Evolutionary conservation across 2,329 filamentous ascomycete genomes (phyloP), one percentile per base, ranked within the genome.

Genomic region (Colletotrichum sojae): DNA sequence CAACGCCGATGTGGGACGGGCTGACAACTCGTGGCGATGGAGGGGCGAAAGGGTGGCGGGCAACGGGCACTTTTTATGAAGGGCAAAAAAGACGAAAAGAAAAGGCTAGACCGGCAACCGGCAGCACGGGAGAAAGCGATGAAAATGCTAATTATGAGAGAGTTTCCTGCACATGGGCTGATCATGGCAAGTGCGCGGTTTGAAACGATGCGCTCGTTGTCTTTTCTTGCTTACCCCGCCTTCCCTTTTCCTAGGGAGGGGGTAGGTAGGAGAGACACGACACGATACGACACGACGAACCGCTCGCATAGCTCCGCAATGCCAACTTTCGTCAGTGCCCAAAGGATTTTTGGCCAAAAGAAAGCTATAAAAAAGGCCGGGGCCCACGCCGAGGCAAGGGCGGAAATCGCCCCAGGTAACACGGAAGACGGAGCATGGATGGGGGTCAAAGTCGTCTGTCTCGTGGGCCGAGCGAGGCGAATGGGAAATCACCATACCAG

Each of bases 111-210:
- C 13, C 40, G 40, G 12, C 15, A 13, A 2, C 5, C 40, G 13
- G 40, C 40, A 22, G 31, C 54, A 56, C 22, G 49, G 31, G 67
- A 62, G 45, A 12, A 56, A 40, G 61, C 61, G 48, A 54, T 15
- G 13, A n/a, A 43, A 59, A 46, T 56, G 13, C 43, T 36, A 54
- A 49, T 18, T 54, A 51, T 20, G 22, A 59, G 49, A 46, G 40
- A 59, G 15, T 39, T 46, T 58, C 53, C 16, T 18, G 59, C 39
- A 46, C 18, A 65, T 65, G 54, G 66, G 13, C 67, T 67, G 62
- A 67, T 69, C 49, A 66, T 25, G 31, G 66, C 27, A 61, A 58
- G 31, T 67, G 55, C 62, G 51, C 55, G 25, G 45, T 57, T 61
- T 53, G 62, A 69, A 69, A 69, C 67, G 51, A 36, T 6, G 36